These are phyloP conservation scores for Trichosporon faecale DNA, from an alignment of 1,284 basidiomycete species.

Conservation along the genomic window DNA sequence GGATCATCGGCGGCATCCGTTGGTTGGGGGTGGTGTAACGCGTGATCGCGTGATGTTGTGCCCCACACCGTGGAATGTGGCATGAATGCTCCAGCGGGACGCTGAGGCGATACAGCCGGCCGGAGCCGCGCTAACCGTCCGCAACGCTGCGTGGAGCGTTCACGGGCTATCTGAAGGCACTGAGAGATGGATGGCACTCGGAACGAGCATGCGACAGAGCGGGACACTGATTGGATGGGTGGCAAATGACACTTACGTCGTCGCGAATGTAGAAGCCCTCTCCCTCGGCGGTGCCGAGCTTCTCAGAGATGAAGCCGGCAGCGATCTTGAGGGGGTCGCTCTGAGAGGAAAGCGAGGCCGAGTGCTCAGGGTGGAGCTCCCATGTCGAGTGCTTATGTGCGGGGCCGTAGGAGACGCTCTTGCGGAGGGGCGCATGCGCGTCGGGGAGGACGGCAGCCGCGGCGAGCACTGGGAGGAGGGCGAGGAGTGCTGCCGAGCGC, in stretches of 20 bases:
- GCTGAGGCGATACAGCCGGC: not conserved
- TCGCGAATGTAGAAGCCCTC: slow-evolving; percentile 48
- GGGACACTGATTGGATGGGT: not conserved
- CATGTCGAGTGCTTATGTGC: slow-evolving; percentile 68
- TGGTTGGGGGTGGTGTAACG: not conserved
- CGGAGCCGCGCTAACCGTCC: not conserved
- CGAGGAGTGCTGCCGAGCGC: slow-evolving; percentile 46
- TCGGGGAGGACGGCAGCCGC: slow-evolving; percentile 20
- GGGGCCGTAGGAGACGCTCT: slow-evolving; percentile 77
- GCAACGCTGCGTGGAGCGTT: not conserved
- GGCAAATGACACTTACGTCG: slow-evolving; percentile 45
- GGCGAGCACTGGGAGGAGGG: slow-evolving; percentile 49
- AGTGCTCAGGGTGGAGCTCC: slow-evolving; percentile 55
- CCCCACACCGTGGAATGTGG: not conserved
- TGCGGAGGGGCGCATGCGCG: slow-evolving; percentile 54
- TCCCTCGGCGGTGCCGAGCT: slow-evolving; percentile 34
- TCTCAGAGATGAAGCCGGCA: slow-evolving; percentile 32
- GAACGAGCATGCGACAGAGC: not conserved
- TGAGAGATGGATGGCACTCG: not conserved
- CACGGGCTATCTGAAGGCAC: not conserved
- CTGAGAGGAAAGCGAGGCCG: slow-evolving; percentile 16
- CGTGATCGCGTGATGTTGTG: not conserved
- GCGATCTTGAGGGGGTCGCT: slow-evolving; percentile 34
- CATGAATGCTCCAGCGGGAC: not conserved
- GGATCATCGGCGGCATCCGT: not conserved